Percentiles rank a stretch among this genome's conserved stretches.
Evolutionary conservation across 2,329 filamentous ascomycete species (phyloP).

Genomic region (Diaporthe destruens): DNA sequence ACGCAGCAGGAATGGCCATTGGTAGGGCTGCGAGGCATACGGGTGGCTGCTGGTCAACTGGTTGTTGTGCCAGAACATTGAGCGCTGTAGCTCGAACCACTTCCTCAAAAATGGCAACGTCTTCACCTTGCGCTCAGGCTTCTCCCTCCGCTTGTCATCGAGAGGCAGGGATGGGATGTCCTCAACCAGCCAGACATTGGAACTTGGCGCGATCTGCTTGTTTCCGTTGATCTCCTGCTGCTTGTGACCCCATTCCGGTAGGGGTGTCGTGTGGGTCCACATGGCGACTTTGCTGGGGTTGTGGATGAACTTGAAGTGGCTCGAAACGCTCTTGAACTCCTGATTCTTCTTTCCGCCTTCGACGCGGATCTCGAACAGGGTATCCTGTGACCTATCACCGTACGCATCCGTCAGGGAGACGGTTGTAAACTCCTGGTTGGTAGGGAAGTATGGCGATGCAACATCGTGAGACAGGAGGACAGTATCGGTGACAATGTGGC

Average conservation of each 20-base stretch:
- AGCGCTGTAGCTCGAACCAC: constrained; percentile 95
- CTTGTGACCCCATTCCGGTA: constrained; percentile 98
- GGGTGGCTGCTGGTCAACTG: constrained; percentile 97
- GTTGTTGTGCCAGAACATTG: constrained; percentile 99
- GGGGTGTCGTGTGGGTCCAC: constrained; percentile 96
- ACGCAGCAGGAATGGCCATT: constrained; percentile 97
- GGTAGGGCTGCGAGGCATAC: constrained; percentile 93
- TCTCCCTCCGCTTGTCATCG: constrained; percentile 80
- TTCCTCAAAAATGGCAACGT: constrained; percentile 89
- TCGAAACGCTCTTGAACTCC: constrained; percentile 90
- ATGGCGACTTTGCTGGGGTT: constrained; percentile 96
- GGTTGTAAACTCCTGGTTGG: constrained; percentile 98
- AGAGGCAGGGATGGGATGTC: constrained; percentile 84
- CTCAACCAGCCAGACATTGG: constrained; percentile 95
- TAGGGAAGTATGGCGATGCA: constrained; percentile 94
- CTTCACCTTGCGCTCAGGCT: constrained; percentile 84
- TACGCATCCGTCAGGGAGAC: constrained; percentile 79
- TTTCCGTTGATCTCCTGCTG: constrained; percentile 99
- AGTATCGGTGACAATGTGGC: constrained; percentile 87
- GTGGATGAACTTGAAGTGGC: constrained; percentile 96
- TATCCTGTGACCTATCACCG: constrained; percentile 84
- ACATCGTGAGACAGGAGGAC: constrained; percentile 95
- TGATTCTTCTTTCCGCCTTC: constrained; percentile 85
- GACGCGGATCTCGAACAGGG: constrained; percentile 91
- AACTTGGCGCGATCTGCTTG: constrained; percentile 90